Evolutionary conservation across 176 grass and related monocot genomes (phyloP).

Genomic region (Zea luxurians): DNA sequence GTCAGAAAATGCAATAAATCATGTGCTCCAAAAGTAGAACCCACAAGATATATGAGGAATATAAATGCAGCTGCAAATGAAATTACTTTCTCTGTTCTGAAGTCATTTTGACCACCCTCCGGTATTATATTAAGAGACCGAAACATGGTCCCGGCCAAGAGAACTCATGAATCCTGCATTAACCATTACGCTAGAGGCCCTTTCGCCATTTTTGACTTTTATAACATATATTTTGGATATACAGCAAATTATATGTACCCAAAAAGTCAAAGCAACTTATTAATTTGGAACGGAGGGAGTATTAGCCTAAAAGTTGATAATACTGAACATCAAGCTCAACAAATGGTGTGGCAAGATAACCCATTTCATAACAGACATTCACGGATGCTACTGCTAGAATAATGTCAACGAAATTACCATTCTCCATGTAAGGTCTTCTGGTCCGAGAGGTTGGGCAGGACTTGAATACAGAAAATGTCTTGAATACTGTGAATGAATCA

Average conservation of each 20-base stretch:
- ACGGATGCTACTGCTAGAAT: slow-evolving; percentile 21
- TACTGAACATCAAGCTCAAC: background rate
- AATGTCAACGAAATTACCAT: slow-evolving; percentile 54
- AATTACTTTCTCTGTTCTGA: too few species aligned
- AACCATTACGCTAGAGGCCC: too few species aligned
- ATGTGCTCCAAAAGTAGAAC: background rate
- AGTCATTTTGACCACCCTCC: too few species aligned
- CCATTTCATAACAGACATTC: background rate
- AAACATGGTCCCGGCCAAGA: too few species aligned
- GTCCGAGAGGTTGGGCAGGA: slow-evolving; percentile 80
- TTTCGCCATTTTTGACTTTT: too few species aligned
- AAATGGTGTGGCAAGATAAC: background rate
- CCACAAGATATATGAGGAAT: slow-evolving; percentile 5
- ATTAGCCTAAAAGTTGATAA: background rate
- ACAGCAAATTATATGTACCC: too few species aligned
- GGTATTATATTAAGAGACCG: too few species aligned
- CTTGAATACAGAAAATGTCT: slow-evolving; percentile 92
- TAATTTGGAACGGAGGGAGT: too few species aligned
- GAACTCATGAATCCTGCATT: too few species aligned
- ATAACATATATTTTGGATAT: too few species aligned
- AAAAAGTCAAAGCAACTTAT: too few species aligned
- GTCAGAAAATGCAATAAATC: slow-evolving; percentile 5
- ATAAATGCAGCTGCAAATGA: slow-evolving; percentile 23
- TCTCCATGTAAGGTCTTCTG: slow-evolving; percentile 94
- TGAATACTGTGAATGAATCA: slow-evolving; percentile 54